These are phyloP conservation scores for Pichia nanzhaoensis DNA, from an alignment of 805 yeast species.

Conservation along the genomic window DNA sequence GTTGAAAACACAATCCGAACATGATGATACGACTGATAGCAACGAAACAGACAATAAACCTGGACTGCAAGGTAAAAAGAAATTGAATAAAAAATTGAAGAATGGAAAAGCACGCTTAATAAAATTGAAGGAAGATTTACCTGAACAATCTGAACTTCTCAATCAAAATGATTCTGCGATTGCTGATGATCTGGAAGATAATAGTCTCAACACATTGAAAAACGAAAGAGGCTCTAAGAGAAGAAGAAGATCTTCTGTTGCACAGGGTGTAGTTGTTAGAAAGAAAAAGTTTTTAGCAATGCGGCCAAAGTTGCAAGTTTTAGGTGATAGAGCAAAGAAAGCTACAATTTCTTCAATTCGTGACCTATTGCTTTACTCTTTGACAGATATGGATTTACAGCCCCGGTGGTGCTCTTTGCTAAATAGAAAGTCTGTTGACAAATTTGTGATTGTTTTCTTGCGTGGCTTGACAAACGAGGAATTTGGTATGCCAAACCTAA, in stretches of 20 bases:
- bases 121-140: conserved; percentile 23
- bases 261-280: conserved; percentile 25
- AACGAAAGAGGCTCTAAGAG: conserved; percentile 21
- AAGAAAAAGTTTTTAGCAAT: conserved; percentile 29
- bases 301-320: conserved; percentile 10
- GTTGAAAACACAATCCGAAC: conserved; percentile 1
- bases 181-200: background rate
- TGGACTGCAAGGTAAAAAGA: background rate
- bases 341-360: conserved; percentile 37
- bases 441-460: conserved; percentile 50
- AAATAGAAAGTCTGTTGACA: conserved; percentile 43
- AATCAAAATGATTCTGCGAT: conserved; percentile 1
- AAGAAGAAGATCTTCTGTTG: conserved; percentile 37
- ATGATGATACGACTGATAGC: background rate
- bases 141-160: background rate
- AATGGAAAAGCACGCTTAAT: background rate
- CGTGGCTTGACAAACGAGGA: conserved; percentile 55
- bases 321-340: conserved; percentile 19
- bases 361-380: conserved; percentile 38
- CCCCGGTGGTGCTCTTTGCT: conserved; percentile 46
- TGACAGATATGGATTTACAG: conserved; percentile 34
- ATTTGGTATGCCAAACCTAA: conserved; percentile 30
- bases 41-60: background rate
- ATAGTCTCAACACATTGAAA: background rate
- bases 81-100: background rate